These are phyloP conservation scores for Hymenoscyphus albidus DNA, from an alignment of 2,329 filamentous ascomycete genomes.

Conservation along the genomic window DNA sequence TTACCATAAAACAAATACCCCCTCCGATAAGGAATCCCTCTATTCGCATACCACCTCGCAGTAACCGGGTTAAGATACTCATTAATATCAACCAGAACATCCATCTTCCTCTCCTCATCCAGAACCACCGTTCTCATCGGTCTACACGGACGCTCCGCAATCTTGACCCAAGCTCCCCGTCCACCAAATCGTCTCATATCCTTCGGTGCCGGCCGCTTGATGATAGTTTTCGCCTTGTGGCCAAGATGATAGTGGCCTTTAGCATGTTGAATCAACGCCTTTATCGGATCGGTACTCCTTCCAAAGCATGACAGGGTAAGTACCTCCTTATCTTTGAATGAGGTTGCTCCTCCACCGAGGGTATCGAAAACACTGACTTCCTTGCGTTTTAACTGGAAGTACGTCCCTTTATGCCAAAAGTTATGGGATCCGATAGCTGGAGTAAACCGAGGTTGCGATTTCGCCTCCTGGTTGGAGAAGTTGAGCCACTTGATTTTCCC, in stretches of 20 bases:
- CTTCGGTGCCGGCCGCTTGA: conserved; percentile 55
- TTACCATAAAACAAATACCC: conserved; percentile 75
- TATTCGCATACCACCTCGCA: conserved; percentile 74
- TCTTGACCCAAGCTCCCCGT: conserved; percentile 53
- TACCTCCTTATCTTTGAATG: conserved; percentile 51
- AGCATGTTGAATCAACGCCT: conserved; percentile 58
- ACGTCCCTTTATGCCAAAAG: conserved; percentile 60
- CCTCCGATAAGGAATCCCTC: conserved; percentile 80
- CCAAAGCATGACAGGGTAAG: conserved; percentile 60
- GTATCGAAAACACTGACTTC: conserved; percentile 48
- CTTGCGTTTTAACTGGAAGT: conserved; percentile 54
- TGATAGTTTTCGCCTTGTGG: conserved; percentile 60
- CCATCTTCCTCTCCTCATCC: conserved; percentile 55
- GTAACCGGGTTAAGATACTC: conserved; percentile 62
- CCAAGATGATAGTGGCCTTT: conserved; percentile 51
- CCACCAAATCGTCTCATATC: conserved; percentile 42
- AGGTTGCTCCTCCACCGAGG: conserved; percentile 39
- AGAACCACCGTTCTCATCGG: conserved; percentile 65
- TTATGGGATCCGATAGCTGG: conserved; percentile 64
- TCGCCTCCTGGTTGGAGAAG: conserved; percentile 55
- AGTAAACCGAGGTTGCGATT: conserved; percentile 55
- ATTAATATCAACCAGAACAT: conserved; percentile 56
- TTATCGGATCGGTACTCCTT: conserved; percentile 55
- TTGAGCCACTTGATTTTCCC: conserved; percentile 48
- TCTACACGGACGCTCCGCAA: conserved; percentile 53